Percentiles rank a stretch among this genome's conserved stretches.
Evolutionary conservation across 2,329 filamentous ascomycete species (phyloP).

Genomic region (Fusarium miscanthi): DNA sequence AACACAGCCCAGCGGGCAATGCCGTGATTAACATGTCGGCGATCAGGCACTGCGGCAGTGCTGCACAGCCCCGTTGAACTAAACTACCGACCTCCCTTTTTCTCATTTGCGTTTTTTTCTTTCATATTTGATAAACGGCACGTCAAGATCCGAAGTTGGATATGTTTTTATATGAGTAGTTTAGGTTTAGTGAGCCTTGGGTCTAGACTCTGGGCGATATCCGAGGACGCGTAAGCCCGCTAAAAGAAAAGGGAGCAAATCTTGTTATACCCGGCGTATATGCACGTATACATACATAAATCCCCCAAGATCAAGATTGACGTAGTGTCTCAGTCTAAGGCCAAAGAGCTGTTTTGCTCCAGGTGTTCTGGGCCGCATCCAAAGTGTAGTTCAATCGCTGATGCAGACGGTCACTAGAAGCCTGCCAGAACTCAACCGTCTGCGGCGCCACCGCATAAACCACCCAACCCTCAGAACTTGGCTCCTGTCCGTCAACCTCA

Average conservation of each 20-base stretch:
- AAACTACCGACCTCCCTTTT: neutral
- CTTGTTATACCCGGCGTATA: neutral
- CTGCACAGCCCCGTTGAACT: neutral
- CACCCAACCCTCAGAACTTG: neutral
- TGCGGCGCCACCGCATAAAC: conserved; percentile 9
- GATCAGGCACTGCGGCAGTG: neutral
- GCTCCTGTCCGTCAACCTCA: neutral
- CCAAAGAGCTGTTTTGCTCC: neutral
- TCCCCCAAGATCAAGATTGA: neutral
- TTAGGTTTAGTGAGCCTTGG: neutral
- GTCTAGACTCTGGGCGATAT: neutral
- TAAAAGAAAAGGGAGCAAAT: neutral
- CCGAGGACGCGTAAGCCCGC: neutral
- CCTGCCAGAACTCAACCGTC: conserved; percentile 13
- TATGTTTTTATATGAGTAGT: neutral
- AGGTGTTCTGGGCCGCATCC: neutral
- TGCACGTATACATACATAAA: neutral
- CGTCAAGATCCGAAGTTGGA: neutral
- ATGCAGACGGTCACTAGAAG: conserved; percentile 9
- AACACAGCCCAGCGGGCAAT: neutral
- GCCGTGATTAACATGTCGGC: neutral
- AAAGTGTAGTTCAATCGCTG: neutral
- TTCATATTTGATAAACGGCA: neutral
- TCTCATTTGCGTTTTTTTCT: neutral
- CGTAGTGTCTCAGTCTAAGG: neutral